These are phyloP conservation scores for Rhizopus sp. DNA, from an alignment of 371 early-diverging fungal genomes.

Conservation along the genomic window DNA sequence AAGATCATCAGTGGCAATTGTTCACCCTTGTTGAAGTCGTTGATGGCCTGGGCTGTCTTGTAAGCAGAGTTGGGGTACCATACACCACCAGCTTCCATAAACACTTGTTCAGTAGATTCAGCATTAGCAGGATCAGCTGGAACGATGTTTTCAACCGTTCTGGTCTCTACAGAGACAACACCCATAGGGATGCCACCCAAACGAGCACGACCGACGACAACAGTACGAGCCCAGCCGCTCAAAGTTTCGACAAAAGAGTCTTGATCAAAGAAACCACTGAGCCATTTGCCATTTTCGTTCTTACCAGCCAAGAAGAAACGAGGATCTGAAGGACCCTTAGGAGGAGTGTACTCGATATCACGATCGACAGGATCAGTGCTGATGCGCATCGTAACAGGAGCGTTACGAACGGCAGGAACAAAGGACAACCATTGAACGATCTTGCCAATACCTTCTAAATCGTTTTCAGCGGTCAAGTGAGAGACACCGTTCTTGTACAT, in stretches of 20 bases:
- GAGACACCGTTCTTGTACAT: conserved; percentile 99
- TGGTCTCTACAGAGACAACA: conserved; percentile 95
- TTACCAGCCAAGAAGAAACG: conserved; percentile 87
- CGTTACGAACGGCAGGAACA: conserved; percentile 76
- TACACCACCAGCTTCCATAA: conserved; percentile 95
- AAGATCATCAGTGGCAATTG: conserved; percentile 97
- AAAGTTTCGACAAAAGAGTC: conserved; percentile 87
- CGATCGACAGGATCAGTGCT: conserved; percentile 73
- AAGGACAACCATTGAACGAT: conserved; percentile 95
- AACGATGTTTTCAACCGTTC: conserved; percentile 87
- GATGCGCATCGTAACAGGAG: conserved; percentile 59
- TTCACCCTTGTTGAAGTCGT: conserved; percentile 98
- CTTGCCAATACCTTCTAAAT: conserved; percentile 90
- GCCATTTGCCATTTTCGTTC: conserved; percentile 71
- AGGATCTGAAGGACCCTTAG: conserved; percentile 90
- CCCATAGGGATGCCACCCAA: conserved; percentile 97
- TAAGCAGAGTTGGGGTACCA: conserved; percentile 98
- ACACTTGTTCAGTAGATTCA: conserved; percentile 85
- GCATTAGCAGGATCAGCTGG: conserved; percentile 96
- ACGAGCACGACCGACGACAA: conserved; percentile 92
- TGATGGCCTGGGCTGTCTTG: conserved; percentile 98
- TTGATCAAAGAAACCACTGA: conserved; percentile 92
- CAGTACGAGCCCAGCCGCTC: conserved; percentile 68
- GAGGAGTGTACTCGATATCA: conserved; percentile 75
- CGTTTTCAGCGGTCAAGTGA: conserved; percentile 94